Percentiles rank a stretch among this genome's conserved stretches.
These are phyloP conservation scores for Carex sylvatica DNA, from an alignment of 202 grass and related monocot genomes.

Conservation along the genomic window DNA sequence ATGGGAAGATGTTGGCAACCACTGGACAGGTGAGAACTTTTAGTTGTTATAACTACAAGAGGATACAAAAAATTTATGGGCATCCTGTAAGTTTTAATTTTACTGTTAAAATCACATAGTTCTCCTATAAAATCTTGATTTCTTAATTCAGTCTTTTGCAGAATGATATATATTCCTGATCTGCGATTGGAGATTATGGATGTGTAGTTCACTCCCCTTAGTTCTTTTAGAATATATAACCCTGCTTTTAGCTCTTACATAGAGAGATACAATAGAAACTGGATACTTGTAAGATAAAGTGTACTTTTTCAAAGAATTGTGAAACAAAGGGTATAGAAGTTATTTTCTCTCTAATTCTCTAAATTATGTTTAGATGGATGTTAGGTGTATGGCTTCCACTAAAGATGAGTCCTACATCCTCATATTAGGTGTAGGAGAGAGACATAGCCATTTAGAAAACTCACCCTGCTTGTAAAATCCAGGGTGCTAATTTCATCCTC, in stretches of 20 bases:
- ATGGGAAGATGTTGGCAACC: constrained; percentile 86
- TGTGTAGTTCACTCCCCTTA: neutral
- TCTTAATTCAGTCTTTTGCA: neutral
- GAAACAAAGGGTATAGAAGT: neutral
- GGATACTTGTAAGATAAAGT: too few species aligned
- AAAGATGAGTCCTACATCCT: constrained; percentile 64
- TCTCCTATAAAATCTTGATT: neutral
- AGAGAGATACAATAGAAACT: too few species aligned
- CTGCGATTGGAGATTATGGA: neutral
- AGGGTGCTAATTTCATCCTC: constrained; percentile 58
- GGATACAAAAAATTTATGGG: constrained; percentile 85
- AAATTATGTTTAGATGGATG: constrained; percentile 50
- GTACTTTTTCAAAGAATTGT: neutral
- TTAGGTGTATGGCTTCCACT: constrained; percentile 86
- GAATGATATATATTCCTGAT: neutral
- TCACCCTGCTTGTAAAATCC: constrained; percentile 38
- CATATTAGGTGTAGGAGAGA: constrained; percentile 86
- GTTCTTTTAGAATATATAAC: neutral
- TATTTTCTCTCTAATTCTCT: neutral
- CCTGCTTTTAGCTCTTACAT: constrained; percentile 27
- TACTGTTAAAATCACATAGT: neutral
- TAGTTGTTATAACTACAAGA: constrained; percentile 69
- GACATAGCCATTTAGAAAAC: constrained; percentile 91
- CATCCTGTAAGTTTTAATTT: constrained; percentile 61
- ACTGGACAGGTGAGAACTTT: constrained; percentile 83